Base-by-base conservation (phyloP, 2,329 filamentous ascomycete genomes). In the Macrophomina tecta region DNA sequence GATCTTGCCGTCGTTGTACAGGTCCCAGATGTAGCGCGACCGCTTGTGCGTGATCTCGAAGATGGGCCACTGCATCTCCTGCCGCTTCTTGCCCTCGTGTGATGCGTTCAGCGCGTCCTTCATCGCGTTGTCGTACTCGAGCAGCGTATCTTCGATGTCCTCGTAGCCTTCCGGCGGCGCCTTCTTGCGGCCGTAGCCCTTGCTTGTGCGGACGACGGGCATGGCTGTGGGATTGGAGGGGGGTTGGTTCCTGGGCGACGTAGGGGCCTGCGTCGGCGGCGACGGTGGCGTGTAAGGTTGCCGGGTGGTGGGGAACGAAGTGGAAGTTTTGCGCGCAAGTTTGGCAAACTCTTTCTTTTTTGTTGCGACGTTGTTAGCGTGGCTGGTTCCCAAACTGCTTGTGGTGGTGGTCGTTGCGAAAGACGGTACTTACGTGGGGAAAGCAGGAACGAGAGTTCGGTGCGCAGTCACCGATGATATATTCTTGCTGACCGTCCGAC, bases 1-100 rank as follows among this genome's bases (percentile, higher is more conserved):
- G 78, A 99, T 98, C 62, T 94, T 94, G 81, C 97, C 92, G 82
- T 97, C 97, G 79, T 96, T 91, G 81, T 98, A 99, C 56, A 99
- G 85, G 76, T 98, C 95, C 83, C 97, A 99, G 70, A 99, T 90
- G 81, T 99, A 99, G 76, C 93, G 89, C 69, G 87, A 89, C 51
- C 94, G 89, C 81, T 97, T 93, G 81, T 99, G 95, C 30, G 90
- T 90, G 77, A 99, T 97, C 79, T 98, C 94, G 76, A 99, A 98
- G 71, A 99, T 93, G 69, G 95, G 94, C 95, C 95, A 99, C 70
- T 94, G 87, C 72, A 92, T 92, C 81, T 98, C 93, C 76, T 97
- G 91, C 77, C 94, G 94, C 88, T 91, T 85, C 86, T 93, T 86
- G 82, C 92, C 77, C 82, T 92, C 81, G 72, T 89, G 87, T 18